Conservation (phyloP, 1,139 yeast genomes). For the Martiniozyma asiatica region DNA sequence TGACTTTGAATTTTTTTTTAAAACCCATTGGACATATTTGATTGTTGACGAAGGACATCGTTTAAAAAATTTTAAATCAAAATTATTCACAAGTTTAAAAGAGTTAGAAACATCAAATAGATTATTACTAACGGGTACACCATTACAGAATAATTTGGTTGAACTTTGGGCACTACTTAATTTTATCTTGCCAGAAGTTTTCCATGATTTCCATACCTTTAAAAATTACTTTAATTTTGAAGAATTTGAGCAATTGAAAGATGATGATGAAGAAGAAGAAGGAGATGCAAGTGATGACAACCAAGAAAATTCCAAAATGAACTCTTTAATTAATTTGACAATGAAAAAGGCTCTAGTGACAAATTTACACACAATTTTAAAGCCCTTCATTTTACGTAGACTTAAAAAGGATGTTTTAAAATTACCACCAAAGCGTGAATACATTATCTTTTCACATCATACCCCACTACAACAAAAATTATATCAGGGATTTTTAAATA, state of each 20-base stretch:
- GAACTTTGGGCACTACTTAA: slow-evolving; percentile 88
- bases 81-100: slow-evolving; percentile 60
- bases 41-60: slow-evolving; percentile 97
- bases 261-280: slow-evolving; percentile 20
- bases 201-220: slow-evolving; percentile 77
- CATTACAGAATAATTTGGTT: slow-evolving; percentile 76
- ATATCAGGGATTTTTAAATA: slow-evolving; percentile 6
- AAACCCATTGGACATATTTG: slow-evolving; percentile 62
- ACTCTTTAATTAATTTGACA: slow-evolving; percentile 45
- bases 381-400: slow-evolving; percentile 78
- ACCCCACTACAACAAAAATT: slow-evolving; percentile 38
- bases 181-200: slow-evolving; percentile 83
- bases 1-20: slow-evolving; percentile 45
- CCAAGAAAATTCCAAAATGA: slow-evolving; percentile 19
- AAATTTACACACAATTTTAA: slow-evolving; percentile 74
- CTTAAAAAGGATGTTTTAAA: slow-evolving; percentile 62
- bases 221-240: slow-evolving; percentile 90
- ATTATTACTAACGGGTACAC: slow-evolving; percentile 80
- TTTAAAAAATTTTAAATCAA: slow-evolving; percentile 69
- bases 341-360: slow-evolving; percentile 52
- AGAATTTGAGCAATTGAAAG: slow-evolving; percentile 33
- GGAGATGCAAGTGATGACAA: no score
- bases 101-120: slow-evolving; percentile 56
- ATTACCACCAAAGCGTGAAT: slow-evolving; percentile 84
- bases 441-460: slow-evolving; percentile 61